phyloP scores from a whole-genome alignment of 140 eudicot species.

The Oenanthe javanica region DNA sequence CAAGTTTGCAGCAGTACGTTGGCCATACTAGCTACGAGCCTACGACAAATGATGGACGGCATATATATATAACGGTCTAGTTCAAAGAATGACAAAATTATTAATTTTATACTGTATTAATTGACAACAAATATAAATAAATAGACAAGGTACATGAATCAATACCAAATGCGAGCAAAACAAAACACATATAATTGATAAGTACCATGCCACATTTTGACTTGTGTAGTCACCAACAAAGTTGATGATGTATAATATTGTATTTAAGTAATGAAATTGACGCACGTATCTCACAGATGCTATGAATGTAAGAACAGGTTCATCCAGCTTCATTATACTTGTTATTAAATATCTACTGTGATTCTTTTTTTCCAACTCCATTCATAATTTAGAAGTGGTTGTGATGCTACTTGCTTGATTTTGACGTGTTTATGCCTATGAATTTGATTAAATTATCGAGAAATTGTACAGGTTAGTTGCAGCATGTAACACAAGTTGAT shows the following conservation, averaged over 20 bases:
- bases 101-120: neutral
- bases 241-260: neutral
- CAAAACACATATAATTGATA: neutral
- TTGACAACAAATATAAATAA: neutral
- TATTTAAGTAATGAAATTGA: conserved; percentile 1
- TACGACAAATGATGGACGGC: neutral
- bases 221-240: conserved; percentile 7
- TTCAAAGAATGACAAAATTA: conserved; percentile 1
- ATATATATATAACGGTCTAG: neutral
- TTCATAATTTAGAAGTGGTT: neutral
- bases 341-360: neutral
- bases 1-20: neutral
- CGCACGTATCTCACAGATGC: neutral
- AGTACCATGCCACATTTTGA: neutral
- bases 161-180: neutral
- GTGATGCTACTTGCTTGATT: conserved; percentile 1
- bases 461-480: neutral
- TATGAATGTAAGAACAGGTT: neutral
- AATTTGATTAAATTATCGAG: neutral
- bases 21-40: neutral
- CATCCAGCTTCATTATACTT: neutral
- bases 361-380: neutral
- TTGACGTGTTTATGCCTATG: neutral
- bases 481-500: no score
- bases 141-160: neutral